A percentile compares a stretch with the other conserved stretches of the same genome.
phyloP scores from a whole-genome alignment of 495 filamentous ascomycete genomes.

The Pyrenula aspistea region DNA sequence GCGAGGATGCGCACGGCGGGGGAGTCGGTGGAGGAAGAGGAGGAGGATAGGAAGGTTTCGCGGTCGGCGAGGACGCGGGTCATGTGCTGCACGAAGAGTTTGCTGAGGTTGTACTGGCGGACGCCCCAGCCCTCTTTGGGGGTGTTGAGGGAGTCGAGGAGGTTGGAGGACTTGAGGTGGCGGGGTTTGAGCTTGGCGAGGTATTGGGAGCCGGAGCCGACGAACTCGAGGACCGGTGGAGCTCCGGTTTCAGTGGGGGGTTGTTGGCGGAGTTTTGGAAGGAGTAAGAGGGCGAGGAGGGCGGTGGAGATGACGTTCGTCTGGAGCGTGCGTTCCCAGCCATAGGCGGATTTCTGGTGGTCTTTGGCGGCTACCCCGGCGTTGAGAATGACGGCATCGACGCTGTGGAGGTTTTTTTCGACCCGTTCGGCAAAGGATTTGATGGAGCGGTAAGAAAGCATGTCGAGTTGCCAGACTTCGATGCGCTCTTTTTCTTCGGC shows the following conservation, averaged over 20 bases:
- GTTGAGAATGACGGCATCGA: slow-evolving; percentile 24
- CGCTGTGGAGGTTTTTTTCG: slow-evolving; percentile 10
- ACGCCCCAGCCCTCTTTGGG: not conserved
- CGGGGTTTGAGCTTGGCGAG: slow-evolving; percentile 1
- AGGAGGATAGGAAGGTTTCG: slow-evolving; percentile 1
- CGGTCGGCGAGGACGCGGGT: slow-evolving; percentile 11
- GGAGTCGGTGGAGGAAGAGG: not conserved
- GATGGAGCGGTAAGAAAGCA: slow-evolving; percentile 20
- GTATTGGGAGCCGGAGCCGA: not conserved
- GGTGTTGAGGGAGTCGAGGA: slow-evolving; percentile 1
- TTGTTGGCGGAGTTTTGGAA: slow-evolving; percentile 15
- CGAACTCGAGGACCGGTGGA: not conserved
- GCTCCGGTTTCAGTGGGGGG: slow-evolving; percentile 8
- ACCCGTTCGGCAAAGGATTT: slow-evolving; percentile 17
- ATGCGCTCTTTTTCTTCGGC: slow-evolving; percentile 15
- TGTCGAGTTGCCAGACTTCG: slow-evolving; percentile 24
- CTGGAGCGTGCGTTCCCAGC: slow-evolving; percentile 22
- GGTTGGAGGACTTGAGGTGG: slow-evolving; percentile 3
- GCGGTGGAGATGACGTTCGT: slow-evolving; percentile 31
- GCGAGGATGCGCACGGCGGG: slow-evolving; percentile 37
- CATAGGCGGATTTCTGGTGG: slow-evolving; percentile 16
- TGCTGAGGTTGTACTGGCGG: slow-evolving; percentile 8
- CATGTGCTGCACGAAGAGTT: slow-evolving; percentile 13
- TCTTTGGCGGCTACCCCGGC: slow-evolving; percentile 14
- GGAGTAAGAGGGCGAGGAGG: slow-evolving; percentile 17